A percentile compares a stretch with the other conserved stretches of the same genome.
Evolutionary conservation across 495 filamentous ascomycete genomes (phyloP).

Genomic region (Aspergillus sparsus): DNA sequence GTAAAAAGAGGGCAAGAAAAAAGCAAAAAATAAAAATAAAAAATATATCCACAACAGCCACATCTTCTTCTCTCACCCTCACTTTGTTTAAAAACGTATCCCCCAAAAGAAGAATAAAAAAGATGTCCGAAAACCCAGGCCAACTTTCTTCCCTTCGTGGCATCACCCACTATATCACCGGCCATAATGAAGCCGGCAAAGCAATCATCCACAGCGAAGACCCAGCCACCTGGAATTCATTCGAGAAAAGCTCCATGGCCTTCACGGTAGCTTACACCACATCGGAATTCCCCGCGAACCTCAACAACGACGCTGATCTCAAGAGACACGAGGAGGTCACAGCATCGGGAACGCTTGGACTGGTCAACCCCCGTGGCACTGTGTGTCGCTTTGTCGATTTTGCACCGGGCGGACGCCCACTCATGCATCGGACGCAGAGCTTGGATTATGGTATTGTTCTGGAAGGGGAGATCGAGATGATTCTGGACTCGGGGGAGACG

Average conservation of each 20-base stretch:
- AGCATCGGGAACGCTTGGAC: slow-evolving; percentile 41
- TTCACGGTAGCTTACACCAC: slow-evolving; percentile 52
- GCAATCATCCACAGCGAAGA: slow-evolving; percentile 36
- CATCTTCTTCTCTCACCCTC: not conserved
- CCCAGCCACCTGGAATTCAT: slow-evolving; percentile 27
- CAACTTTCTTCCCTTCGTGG: slow-evolving; percentile 10
- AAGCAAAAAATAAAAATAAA: no score
- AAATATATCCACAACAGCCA: not conserved
- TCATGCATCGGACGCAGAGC: slow-evolving; percentile 32
- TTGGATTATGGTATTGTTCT: slow-evolving; percentile 77
- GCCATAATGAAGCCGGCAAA: slow-evolving; percentile 35
- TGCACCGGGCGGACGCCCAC: slow-evolving; percentile 41
- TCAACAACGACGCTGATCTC: slow-evolving; percentile 51
- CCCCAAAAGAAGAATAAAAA: not conserved
- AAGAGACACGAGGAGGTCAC: slow-evolving; percentile 35
- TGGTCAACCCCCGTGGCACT: slow-evolving; percentile 55
- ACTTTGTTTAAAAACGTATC: no score
- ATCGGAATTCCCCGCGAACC: slow-evolving; percentile 54
- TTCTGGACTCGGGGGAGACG: slow-evolving; percentile 62
- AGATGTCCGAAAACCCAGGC: slow-evolving; percentile 15
- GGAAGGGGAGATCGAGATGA: slow-evolving; percentile 74
- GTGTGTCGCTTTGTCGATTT: slow-evolving; percentile 60
- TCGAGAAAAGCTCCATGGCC: slow-evolving; percentile 29
- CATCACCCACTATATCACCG: slow-evolving; percentile 35
- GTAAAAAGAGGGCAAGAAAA: no score